These are phyloP conservation scores for Xylogone sp. DNA, from an alignment of 2,329 filamentous ascomycete species.

Conservation along the genomic window DNA sequence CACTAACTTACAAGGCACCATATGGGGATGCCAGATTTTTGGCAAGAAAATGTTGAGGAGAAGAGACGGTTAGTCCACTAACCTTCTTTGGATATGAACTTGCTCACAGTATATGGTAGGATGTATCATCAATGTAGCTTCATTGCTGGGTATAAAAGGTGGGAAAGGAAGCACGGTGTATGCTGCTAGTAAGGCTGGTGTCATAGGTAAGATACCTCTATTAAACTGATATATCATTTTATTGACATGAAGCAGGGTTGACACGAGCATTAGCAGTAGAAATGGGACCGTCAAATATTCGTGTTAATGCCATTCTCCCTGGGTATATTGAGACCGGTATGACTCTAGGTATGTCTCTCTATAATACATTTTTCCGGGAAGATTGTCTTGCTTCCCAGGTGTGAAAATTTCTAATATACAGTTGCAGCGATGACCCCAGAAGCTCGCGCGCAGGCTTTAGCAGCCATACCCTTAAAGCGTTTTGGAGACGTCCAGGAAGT, in stretches of 20 bases:
- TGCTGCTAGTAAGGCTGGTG: conserved; percentile 75
- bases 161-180: conserved; percentile 70
- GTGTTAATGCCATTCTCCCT: conserved; percentile 77
- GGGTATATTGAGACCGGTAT: conserved; percentile 82
- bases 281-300: conserved; percentile 55
- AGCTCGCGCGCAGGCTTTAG: conserved; percentile 28
- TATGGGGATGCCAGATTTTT: conserved; percentile 55
- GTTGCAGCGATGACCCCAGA: conserved; percentile 39
- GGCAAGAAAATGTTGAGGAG: conserved; percentile 43
- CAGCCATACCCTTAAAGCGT: conserved; percentile 60
- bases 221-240: too few species aligned
- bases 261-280: conserved; percentile 65
- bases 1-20: conserved; percentile 68
- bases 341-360: conserved; percentile 57
- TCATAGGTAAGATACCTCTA: conserved; percentile 53
- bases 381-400: conserved; percentile 20
- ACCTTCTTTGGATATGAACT: neutral
- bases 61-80: conserved; percentile 21
- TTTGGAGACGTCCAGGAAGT: conserved; percentile 69
- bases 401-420: conserved; percentile 28
- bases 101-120: conserved; percentile 30
- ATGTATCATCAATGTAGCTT: conserved; percentile 80
- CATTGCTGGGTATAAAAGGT: conserved; percentile 66
- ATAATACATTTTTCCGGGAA: neutral
- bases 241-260: conserved; percentile 47